These are phyloP conservation scores for Pestalotiopsis sp. DNA, from an alignment of 2,329 filamentous ascomycete species.

Conservation along the genomic window DNA sequence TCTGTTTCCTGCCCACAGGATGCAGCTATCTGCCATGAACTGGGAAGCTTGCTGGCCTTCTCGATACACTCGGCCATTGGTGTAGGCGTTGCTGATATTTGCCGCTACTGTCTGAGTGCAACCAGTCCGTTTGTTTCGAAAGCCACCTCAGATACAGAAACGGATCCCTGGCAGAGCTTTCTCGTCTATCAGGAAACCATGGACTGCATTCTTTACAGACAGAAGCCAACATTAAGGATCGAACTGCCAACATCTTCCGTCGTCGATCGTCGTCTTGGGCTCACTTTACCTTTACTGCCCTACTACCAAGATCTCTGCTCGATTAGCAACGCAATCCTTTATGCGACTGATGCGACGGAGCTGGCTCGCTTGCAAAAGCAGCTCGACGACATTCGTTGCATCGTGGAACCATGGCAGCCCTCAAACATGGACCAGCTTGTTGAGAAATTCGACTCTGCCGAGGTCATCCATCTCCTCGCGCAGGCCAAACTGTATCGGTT, in stretches of 20 bases:
- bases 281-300: conserved; percentile 27
- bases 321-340: conserved; percentile 24
- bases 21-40: conserved; percentile 22
- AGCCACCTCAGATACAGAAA: conserved; percentile 15
- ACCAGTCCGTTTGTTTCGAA: conserved; percentile 21
- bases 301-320: conserved; percentile 30
- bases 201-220: conserved; percentile 28
- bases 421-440: conserved; percentile 20
- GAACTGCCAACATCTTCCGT: conserved; percentile 2
- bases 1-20: conserved; percentile 22
- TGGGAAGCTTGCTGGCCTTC: conserved; percentile 25
- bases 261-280: conserved; percentile 26
- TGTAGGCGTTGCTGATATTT: conserved; percentile 27
- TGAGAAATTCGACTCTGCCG: conserved; percentile 22
- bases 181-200: conserved; percentile 27
- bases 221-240: conserved; percentile 23
- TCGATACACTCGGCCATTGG: conserved; percentile 28
- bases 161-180: conserved; percentile 22
- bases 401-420: conserved; percentile 28
- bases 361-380: conserved; percentile 20
- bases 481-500: conserved; percentile 30
- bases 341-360: conserved; percentile 15
- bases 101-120: conserved; percentile 24
- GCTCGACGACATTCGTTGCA: conserved; percentile 20
- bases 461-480: conserved; percentile 28